These are phyloP conservation scores for Phytopythium boreale DNA, from an alignment of 352 stramenopile genomes.

Conservation along the genomic window DNA sequence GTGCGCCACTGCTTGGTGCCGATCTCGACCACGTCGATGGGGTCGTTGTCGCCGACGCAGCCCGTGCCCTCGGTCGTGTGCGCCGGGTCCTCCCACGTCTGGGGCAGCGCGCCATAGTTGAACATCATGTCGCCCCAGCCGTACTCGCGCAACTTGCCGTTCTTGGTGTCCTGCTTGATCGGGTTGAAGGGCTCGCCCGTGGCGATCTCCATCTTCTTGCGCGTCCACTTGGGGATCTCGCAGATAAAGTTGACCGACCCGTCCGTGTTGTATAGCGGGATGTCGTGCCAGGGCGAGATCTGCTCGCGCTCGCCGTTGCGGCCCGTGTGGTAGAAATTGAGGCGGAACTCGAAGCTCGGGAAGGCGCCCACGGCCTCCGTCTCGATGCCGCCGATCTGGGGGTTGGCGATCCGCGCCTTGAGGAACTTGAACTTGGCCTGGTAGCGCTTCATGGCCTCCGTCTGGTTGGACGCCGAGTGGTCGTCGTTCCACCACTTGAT, in stretches of 20 bases:
- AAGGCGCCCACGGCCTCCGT: slow-evolving; percentile 77
- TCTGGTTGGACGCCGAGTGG: slow-evolving; percentile 62
- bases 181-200: slow-evolving; percentile 95
- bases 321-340: slow-evolving; percentile 89
- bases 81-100: slow-evolving; percentile 99
- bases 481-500: slow-evolving; percentile 90
- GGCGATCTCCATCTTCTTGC: slow-evolving; percentile 99
- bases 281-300: slow-evolving; percentile 98
- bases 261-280: slow-evolving; percentile 93
- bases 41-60: slow-evolving; percentile 95
- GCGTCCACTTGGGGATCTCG: slow-evolving; percentile 98
- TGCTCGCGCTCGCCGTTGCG: slow-evolving; percentile 67
- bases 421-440: slow-evolving; percentile 90
- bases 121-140: slow-evolving; percentile 97
- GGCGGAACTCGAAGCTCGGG: slow-evolving; percentile 85
- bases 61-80: slow-evolving; percentile 82
- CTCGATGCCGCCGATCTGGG: slow-evolving; percentile 75
- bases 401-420: slow-evolving; percentile 83
- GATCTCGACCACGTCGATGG: slow-evolving; percentile 99
- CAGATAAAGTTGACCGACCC: slow-evolving; percentile 89
- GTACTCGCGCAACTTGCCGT: slow-evolving; percentile 96
- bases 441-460: slow-evolving; percentile 80
- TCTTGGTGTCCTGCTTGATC: slow-evolving; percentile 99
- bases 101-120: slow-evolving; percentile 98
- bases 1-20: slow-evolving; percentile 91